Base-by-base conservation (phyloP, 495 filamentous ascomycete genomes). In the Amphirosellinia nigrospora region DNA sequence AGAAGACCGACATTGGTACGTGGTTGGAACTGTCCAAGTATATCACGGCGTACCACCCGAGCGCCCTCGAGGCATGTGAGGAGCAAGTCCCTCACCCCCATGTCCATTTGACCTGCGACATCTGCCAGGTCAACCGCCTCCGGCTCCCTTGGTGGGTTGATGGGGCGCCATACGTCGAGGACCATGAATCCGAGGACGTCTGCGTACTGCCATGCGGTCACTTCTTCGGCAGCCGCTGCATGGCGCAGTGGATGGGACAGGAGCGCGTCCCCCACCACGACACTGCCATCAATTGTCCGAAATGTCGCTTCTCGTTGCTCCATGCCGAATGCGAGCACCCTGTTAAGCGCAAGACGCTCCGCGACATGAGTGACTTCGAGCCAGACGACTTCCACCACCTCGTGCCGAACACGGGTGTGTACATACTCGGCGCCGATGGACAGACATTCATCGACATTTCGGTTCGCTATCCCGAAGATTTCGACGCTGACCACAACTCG, bases 1-100 rank as follows among this genome's bases (percentile, higher is more conserved):
- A 36, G 34, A 36, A 9, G 10, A 63, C n/a, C 9, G 38, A 63
- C 38, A 45, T 63, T 13, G 6, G 26, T n/a, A 63, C 26, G 4
- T 64, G 61, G 43, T 34, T 9, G 1, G 36, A 60, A 41, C 58
- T 60, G 21, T 15, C 58, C 3, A 60, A 41, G 58, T 60, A 60
- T 21, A 26, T 60, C 8, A 60, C 58, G 2, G 58, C 58, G 10
- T 60, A n/a, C 21, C 16, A 30, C 36, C 58, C 58, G 2, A 58
- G 5, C n/a, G 26, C 11, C 26, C 16, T 56, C 15, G 15, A 56
- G 11, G 13, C 0, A 19, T 1, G 4, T 3, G 28, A 30, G 0
- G 13, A 56, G 10, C 6, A 4, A 4, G 7, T 21, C 3, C 6
- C 19, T 38, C 34, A 2, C 43, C 4, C 1, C n/a, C n/a, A n/a